Conservation (phyloP, 495 filamentous ascomycete genomes). For the Xylona heveae region DNA sequence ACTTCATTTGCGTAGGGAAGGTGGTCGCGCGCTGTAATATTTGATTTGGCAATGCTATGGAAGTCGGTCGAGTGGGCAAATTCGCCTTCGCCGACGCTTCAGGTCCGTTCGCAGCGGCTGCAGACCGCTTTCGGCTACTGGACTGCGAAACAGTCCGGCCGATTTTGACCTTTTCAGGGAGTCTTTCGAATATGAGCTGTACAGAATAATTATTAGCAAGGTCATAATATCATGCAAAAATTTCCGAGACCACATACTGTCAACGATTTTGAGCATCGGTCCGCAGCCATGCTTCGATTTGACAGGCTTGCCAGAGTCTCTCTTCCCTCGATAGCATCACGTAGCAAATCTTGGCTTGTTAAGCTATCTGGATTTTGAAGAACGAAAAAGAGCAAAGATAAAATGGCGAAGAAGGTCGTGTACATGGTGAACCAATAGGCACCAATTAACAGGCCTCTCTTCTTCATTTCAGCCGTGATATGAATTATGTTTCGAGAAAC, state of each 20-base stretch:
- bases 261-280: conserved; percentile 58
- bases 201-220: conserved; percentile 9
- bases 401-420: conserved; percentile 83
- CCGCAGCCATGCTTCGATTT: conserved; percentile 70
- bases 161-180: conserved; percentile 47
- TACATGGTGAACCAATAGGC: conserved; percentile 97
- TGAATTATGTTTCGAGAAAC: conserved; percentile 89
- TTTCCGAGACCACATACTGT: conserved; percentile 27
- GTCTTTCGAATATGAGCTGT: conserved; percentile 55
- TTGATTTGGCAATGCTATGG: conserved; percentile 1
- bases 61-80: conserved; percentile 3
- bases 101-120: no score
- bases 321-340: conserved; percentile 66
- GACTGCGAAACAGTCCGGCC: conserved; percentile 14
- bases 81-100: conserved; percentile 9
- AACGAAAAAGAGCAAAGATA: conserved; percentile 76
- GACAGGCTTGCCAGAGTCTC: conserved; percentile 58
- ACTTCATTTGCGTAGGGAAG: no score
- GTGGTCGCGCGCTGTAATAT: not conserved
- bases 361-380: conserved; percentile 71
- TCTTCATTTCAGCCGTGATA: conserved; percentile 77
- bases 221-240: conserved; percentile 4
- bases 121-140: no score
- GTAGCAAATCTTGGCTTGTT: conserved; percentile 54
- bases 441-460: conserved; percentile 58